Conservation (phyloP, 2,329 filamentous ascomycete genomes). For the Aspergillus sp. region DNA sequence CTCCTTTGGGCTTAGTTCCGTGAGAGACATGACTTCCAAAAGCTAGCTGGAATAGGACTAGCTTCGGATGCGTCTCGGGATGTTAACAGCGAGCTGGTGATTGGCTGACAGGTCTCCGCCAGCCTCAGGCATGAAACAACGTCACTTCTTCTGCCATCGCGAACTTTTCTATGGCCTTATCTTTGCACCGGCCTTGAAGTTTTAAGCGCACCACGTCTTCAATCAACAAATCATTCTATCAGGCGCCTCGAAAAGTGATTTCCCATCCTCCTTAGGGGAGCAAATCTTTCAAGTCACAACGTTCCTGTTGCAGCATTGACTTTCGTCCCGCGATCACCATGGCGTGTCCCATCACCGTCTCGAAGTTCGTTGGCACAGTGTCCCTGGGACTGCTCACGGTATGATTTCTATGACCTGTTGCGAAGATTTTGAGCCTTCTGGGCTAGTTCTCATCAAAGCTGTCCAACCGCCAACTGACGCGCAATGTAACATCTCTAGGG, state of each 20-base stretch:
- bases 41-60: background rate
- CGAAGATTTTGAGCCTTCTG: background rate
- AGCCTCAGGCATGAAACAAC: background rate
- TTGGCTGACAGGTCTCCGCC: background rate
- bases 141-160: background rate
- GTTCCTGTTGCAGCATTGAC: background rate
- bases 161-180: background rate
- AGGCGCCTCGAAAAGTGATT: background rate
- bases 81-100: background rate
- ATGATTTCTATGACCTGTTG: slow-evolving; percentile 24
- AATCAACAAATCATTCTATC: background rate
- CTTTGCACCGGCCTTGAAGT: background rate
- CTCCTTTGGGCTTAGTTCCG: too few relatives aligned
- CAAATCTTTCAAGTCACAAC: background rate
- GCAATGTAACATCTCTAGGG: slow-evolving; percentile 59
- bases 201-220: background rate
- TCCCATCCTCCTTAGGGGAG: too few relatives aligned
- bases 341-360: slow-evolving; percentile 70
- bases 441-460: background rate
- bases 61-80: background rate
- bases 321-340: slow-evolving; percentile 48
- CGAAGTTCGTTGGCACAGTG: slow-evolving; percentile 92
- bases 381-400: slow-evolving; percentile 87
- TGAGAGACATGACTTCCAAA: too few relatives aligned
- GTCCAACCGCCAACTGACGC: slow-evolving; percentile 13